Conservation (phyloP, 352 stramenopile species). For the Elongisporangium senticosum region DNA sequence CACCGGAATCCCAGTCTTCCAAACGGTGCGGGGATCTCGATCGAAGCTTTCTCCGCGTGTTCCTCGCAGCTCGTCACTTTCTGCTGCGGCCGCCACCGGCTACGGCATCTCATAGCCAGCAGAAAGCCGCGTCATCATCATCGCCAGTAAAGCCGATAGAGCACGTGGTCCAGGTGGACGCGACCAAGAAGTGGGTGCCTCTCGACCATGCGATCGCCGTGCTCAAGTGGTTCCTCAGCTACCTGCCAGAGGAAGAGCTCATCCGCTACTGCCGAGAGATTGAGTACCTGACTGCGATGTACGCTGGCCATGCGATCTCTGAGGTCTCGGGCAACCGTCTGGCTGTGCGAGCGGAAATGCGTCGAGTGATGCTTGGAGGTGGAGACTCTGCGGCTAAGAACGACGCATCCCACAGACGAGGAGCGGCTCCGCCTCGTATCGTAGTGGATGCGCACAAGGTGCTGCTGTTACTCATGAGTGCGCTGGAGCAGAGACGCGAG, state of each 20-base stretch:
- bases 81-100: constrained; percentile 23
- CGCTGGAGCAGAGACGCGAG: constrained; percentile 48
- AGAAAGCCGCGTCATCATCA: constrained; percentile 6
- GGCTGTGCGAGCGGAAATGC: constrained; percentile 67
- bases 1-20: constrained; percentile 2
- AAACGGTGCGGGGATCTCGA: constrained; percentile 35
- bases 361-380: constrained; percentile 46
- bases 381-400: constrained; percentile 8
- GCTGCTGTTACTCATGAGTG: constrained; percentile 45
- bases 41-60: constrained; percentile 62
- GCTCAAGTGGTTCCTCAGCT: constrained; percentile 62
- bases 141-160: background rate
- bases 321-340: constrained; percentile 61
- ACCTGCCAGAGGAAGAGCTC: constrained; percentile 44
- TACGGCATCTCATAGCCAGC: constrained; percentile 2
- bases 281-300: constrained; percentile 64
- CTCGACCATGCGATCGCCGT: constrained; percentile 54
- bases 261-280: constrained; percentile 66
- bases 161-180: constrained; percentile 51
- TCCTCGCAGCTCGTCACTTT: constrained; percentile 47
- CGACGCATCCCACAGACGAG: constrained; percentile 6
- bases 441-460: constrained; percentile 58
- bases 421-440: constrained; percentile 25
- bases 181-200: constrained; percentile 49
- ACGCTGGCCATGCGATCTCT: constrained; percentile 31